Conservation (phyloP, 2,329 filamentous ascomycete genomes). For the Exserohilum turcica region DNA sequence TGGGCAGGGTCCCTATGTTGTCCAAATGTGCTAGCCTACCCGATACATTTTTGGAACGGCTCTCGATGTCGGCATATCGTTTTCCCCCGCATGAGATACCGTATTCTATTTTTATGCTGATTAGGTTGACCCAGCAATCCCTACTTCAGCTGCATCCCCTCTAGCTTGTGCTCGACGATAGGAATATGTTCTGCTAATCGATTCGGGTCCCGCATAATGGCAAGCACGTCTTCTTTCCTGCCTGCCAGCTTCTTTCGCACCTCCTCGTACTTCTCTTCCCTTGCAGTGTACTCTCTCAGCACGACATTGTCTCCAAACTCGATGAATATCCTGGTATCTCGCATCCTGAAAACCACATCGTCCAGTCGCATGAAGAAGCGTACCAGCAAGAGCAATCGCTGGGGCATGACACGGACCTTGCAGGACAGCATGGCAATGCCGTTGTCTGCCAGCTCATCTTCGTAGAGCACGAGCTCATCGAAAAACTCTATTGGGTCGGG, state of each 20-base stretch:
- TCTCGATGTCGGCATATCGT: not conserved
- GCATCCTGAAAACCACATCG: conserved; percentile 81
- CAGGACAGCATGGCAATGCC: conserved; percentile 88
- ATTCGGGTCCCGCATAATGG: conserved; percentile 79
- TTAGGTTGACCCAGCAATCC: not conserved
- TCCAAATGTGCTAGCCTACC: not conserved
- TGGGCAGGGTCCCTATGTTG: not conserved
- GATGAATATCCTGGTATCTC: conserved; percentile 89
- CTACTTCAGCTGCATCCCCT: conserved; percentile 55
- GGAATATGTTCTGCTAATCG: conserved; percentile 64
- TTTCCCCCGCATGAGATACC: not conserved
- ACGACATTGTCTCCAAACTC: conserved; percentile 82
- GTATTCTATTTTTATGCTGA: not conserved
- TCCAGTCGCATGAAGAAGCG: conserved; percentile 93
- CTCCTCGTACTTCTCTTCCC: conserved; percentile 78
- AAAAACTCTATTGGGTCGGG: conserved; percentile 96
- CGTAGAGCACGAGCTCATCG: conserved; percentile 93
- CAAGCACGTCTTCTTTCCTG: conserved; percentile 71
- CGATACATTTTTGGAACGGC: not conserved
- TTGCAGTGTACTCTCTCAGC: conserved; percentile 86
- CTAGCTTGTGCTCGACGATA: conserved; percentile 70
- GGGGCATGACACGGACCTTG: conserved; percentile 92
- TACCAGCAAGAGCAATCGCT: conserved; percentile 80
- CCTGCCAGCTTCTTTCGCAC: conserved; percentile 66
- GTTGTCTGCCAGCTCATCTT: conserved; percentile 97